Conservation (phyloP, 371 early-diverging fungal species). For the Mortierella sp. region DNA sequence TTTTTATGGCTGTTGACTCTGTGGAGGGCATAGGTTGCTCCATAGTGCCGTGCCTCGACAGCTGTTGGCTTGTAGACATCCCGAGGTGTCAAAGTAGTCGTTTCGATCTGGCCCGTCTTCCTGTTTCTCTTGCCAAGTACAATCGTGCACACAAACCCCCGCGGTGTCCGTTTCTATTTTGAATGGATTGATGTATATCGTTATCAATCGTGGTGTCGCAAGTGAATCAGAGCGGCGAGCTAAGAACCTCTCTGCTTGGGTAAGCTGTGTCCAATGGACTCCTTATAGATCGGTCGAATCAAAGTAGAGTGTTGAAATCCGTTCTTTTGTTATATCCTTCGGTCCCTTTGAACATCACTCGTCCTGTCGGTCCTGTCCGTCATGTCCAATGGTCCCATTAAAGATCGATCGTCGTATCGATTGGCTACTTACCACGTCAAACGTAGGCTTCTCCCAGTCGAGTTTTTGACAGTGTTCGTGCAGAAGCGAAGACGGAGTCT, state of each 20-base stretch:
- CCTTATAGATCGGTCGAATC: too few relatives aligned
- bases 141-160: slow-evolving; percentile 70
- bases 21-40: slow-evolving; percentile 88
- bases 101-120: slow-evolving; percentile 76
- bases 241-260: too few relatives aligned
- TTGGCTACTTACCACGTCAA: slow-evolving; percentile 61
- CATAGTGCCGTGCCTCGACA: slow-evolving; percentile 83
- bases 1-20: slow-evolving; percentile 81
- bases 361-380: not conserved
- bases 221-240: too few relatives aligned
- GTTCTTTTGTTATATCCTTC: too few relatives aligned
- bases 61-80: slow-evolving; percentile 65
- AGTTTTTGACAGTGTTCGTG: slow-evolving; percentile 84
- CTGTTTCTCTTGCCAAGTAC: slow-evolving; percentile 77
- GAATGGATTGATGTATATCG: not conserved
- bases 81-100: slow-evolving; percentile 62
- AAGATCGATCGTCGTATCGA: not conserved
- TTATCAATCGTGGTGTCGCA: too few relatives aligned
- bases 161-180: slow-evolving; percentile 46
- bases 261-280: too few relatives aligned
- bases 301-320: too few relatives aligned
- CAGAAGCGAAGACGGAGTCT: slow-evolving; percentile 82
- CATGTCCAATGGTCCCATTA: too few relatives aligned
- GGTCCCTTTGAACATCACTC: too few relatives aligned
- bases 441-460: slow-evolving; percentile 83